Conservation (phyloP, 2,329 filamentous ascomycete genomes). For the Paramyrothecium roridum region DNA sequence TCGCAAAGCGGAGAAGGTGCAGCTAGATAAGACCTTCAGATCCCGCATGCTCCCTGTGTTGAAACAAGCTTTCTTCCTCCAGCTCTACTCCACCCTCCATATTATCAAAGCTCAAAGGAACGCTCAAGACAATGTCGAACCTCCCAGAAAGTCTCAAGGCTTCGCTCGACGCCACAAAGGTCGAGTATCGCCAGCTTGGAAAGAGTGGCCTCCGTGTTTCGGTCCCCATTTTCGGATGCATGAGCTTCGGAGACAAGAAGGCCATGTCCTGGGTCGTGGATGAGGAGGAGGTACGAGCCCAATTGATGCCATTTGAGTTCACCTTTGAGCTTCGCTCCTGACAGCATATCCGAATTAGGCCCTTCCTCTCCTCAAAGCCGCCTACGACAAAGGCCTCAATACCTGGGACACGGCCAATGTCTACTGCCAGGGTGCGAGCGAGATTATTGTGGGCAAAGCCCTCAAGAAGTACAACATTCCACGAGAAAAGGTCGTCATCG, state of each 20-base stretch:
- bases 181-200: slow-evolving; percentile 3
- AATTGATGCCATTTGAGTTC: background rate
- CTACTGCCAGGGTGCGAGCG: slow-evolving; percentile 53
- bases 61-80: background rate
- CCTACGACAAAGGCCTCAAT: slow-evolving; percentile 6
- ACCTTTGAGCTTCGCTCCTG: background rate
- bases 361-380: slow-evolving; percentile 8
- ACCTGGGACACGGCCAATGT: slow-evolving; percentile 37
- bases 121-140: background rate
- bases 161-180: slow-evolving; percentile 1
- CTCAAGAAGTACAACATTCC: slow-evolving; percentile 57
- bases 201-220: slow-evolving; percentile 5
- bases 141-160: background rate
- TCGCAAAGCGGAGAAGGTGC: background rate
- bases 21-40: background rate
- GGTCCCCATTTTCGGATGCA: slow-evolving; percentile 7
- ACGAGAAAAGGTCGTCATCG: slow-evolving; percentile 52
- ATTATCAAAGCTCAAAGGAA: background rate
- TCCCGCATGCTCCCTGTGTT: too few species aligned
- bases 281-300: background rate
- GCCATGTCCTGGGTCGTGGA: background rate
- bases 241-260: slow-evolving; percentile 3
- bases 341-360: background rate
- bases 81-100: background rate
- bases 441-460: slow-evolving; percentile 53